Conservation (phyloP, 345 rosid genomes). For the Nasturtium officinale region DNA sequence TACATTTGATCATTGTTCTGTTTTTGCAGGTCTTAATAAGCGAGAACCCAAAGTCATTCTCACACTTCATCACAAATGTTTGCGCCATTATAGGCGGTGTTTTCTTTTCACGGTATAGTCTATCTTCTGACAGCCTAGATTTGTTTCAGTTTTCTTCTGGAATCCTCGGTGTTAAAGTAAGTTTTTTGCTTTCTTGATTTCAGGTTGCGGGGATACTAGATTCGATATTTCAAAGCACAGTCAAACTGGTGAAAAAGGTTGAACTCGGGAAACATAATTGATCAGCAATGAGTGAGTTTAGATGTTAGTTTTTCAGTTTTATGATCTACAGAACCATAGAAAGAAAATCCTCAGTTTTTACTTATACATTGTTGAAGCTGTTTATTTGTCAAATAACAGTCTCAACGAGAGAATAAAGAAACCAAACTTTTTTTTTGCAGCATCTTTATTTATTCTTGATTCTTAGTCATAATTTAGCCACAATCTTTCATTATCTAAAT, state of each 20-base stretch:
- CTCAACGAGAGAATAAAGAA: background rate
- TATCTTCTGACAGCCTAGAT: background rate
- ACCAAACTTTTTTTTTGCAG: background rate
- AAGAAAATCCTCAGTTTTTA: background rate
- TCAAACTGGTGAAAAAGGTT: slow-evolving; percentile 76
- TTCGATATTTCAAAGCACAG: slow-evolving; percentile 72
- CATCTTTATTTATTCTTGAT: slow-evolving; percentile 3
- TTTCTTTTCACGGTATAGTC: slow-evolving; percentile 89
- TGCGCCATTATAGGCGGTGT: slow-evolving; percentile 97
- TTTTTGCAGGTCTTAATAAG: slow-evolving; percentile 66
- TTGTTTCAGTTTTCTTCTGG: background rate
- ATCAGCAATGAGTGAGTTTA: slow-evolving; percentile 26
- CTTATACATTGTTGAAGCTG: slow-evolving; percentile 3
- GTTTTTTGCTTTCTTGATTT: slow-evolving; percentile 1
- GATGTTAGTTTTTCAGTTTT: slow-evolving; percentile 4
- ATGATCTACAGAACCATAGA: slow-evolving; percentile 12
- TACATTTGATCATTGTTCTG: slow-evolving; percentile 12
- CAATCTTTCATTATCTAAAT: background rate
- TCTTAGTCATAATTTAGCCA: background rate
- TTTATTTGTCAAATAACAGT: slow-evolving; percentile 8
- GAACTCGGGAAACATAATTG: slow-evolving; percentile 89
- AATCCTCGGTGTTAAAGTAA: background rate
- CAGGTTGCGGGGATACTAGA: slow-evolving; percentile 99
- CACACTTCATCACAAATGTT: slow-evolving; percentile 91
- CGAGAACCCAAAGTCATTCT: slow-evolving; percentile 78